Percentiles rank a stretch among this genome's conserved stretches.
Evolutionary conservation across 768 basidiomycete genomes (phyloP).

Genomic region (Tulasnella sp.): DNA sequence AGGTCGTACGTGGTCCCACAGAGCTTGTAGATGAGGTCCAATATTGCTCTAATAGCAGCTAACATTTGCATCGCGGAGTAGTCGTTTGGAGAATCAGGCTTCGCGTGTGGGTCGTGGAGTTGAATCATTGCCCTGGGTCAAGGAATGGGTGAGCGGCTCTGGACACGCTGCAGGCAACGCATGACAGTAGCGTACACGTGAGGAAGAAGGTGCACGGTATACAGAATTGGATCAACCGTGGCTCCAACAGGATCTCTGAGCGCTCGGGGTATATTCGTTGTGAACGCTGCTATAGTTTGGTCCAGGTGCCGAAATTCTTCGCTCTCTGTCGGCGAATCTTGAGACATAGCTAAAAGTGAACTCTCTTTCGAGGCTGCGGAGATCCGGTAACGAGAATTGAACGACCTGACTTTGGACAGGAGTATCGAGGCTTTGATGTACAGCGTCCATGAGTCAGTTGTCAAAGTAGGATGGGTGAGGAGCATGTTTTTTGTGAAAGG

Average conservation of each 20-base stretch:
- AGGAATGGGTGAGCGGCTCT: neutral
- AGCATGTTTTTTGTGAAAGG: constrained; percentile 5
- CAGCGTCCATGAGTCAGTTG: constrained; percentile 20
- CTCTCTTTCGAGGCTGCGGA: neutral
- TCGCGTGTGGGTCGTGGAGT: constrained; percentile 21
- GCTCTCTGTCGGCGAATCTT: constrained; percentile 41
- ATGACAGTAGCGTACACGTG: constrained; percentile 25
- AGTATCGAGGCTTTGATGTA: constrained; percentile 20
- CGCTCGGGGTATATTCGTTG: constrained; percentile 47
- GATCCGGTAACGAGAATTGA: constrained; percentile 10
- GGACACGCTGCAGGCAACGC: too few relatives aligned
- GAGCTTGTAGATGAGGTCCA: constrained; percentile 14
- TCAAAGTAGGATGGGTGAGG: constrained; percentile 9
- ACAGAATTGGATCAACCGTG: constrained; percentile 48
- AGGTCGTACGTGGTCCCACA: constrained; percentile 15
- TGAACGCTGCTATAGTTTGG: constrained; percentile 46
- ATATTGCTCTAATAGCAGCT: constrained; percentile 8
- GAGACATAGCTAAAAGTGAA: neutral
- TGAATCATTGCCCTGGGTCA: constrained; percentile 9
- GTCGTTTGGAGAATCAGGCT: neutral
- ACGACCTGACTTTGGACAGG: constrained; percentile 7
- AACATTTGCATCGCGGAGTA: constrained; percentile 12
- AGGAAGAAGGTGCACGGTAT: constrained; percentile 32
- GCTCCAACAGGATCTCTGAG: constrained; percentile 44
- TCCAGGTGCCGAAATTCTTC: constrained; percentile 59